phyloP scores from a whole-genome alignment of 768 basidiomycete genomes.

The Butyriboletus loyo region DNA sequence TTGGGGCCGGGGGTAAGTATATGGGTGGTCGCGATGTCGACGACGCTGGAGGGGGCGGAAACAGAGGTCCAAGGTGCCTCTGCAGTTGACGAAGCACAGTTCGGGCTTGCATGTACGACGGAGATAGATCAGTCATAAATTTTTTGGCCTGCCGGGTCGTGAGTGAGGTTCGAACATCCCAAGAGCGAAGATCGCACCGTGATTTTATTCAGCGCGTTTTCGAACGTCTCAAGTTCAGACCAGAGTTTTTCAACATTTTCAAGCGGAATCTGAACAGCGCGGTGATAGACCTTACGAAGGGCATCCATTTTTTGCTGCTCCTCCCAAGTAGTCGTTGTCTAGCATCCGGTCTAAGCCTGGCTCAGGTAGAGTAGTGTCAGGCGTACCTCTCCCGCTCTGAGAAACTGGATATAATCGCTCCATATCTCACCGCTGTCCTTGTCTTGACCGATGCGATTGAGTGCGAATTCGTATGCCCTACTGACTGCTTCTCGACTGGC shows the following conservation, averaged over 20 bases:
- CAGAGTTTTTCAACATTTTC: slow-evolving; percentile 91
- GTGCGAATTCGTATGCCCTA: slow-evolving; percentile 90
- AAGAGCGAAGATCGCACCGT: slow-evolving; percentile 46
- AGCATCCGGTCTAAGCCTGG: slow-evolving; percentile 6
- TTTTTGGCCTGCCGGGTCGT: slow-evolving; percentile 72
- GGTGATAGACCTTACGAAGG: slow-evolving; percentile 87
- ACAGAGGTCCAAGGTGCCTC: slow-evolving; percentile 62
- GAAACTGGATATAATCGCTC: slow-evolving; percentile 90
- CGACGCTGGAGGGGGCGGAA: slow-evolving; percentile 47
- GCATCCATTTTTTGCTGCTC: slow-evolving; percentile 94
- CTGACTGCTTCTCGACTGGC: slow-evolving; percentile 72
- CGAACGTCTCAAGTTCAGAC: slow-evolving; percentile 92
- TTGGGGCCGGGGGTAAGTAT: slow-evolving; percentile 67
- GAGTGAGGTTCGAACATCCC: neutral
- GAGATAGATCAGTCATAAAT: slow-evolving; percentile 89
- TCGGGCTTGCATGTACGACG: slow-evolving; percentile 93
- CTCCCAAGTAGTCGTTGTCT: slow-evolving; percentile 88
- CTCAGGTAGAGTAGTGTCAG: neutral
- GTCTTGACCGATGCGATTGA: slow-evolving; percentile 87
- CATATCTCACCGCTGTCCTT: slow-evolving; percentile 91
- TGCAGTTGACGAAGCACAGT: slow-evolving; percentile 81
- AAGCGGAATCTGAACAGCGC: slow-evolving; percentile 91
- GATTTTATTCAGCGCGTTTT: slow-evolving; percentile 83
- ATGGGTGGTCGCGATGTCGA: slow-evolving; percentile 41
- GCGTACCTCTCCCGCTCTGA: slow-evolving; percentile 75